Conservation (phyloP, 2,329 filamentous ascomycete genomes). For the Penicillium sp. region DNA sequence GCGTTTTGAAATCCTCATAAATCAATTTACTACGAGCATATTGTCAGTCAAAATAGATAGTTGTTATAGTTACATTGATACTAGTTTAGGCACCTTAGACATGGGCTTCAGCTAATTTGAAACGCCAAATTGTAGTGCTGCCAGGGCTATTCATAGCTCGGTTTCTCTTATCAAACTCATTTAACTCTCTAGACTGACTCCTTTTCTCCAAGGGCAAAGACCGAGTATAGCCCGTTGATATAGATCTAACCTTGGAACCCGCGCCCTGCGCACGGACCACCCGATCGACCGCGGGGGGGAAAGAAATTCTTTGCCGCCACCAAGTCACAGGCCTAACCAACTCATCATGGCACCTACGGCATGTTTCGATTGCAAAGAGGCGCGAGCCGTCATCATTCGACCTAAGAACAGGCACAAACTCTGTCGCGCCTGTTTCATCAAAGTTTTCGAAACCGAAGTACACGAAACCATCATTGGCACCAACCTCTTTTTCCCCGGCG, state of each 20-base stretch:
- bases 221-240: background rate
- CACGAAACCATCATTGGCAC: constrained; percentile 87
- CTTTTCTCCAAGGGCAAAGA: background rate
- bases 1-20: too few species aligned
- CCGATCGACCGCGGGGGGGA: constrained; percentile 15
- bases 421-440: constrained; percentile 84
- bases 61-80: too few species aligned
- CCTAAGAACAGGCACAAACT: constrained; percentile 95
- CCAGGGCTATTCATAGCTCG: too few species aligned
- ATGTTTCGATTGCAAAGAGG: constrained; percentile 73
- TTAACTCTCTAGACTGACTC: background rate
- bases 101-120: too few species aligned
- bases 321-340: constrained; percentile 1
- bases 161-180: too few species aligned
- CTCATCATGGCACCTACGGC: constrained; percentile 69
- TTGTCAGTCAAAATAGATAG: too few species aligned
- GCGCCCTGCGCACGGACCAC: background rate
- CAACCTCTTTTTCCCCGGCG: constrained; percentile 77
- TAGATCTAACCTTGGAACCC: background rate
- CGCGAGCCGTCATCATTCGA: constrained; percentile 83
- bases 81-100: too few species aligned
- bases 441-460: constrained; percentile 86
- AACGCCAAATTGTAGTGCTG: too few species aligned
- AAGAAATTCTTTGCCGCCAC: constrained; percentile 25
- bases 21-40: too few species aligned